A percentile compares a stretch with the other conserved stretches of the same genome.
phyloP scores from a whole-genome alignment of 148 eudicot genomes.

The Chenopodium formosanum region DNA sequence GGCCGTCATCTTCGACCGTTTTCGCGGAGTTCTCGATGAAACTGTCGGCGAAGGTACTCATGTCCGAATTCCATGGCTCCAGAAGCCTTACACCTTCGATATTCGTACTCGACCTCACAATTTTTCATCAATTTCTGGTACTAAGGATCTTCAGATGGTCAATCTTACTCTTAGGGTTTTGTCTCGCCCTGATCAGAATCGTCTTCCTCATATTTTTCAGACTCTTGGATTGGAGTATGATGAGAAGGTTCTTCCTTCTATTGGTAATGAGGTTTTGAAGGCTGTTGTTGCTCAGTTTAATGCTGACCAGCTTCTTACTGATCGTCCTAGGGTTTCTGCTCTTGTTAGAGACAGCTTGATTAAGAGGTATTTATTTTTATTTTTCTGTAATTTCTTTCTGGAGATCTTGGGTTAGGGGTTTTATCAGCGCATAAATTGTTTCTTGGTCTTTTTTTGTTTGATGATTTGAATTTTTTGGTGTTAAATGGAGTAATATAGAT shows the following conservation, averaged over 20 bases:
- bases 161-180: slow-evolving; percentile 79
- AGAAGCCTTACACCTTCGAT: slow-evolving; percentile 78
- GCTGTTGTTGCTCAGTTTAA: slow-evolving; percentile 91
- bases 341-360: slow-evolving; percentile 70
- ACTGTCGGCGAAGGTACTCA: slow-evolving; percentile 91
- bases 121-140: slow-evolving; percentile 77
- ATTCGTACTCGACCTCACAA: slow-evolving; percentile 87
- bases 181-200: slow-evolving; percentile 62
- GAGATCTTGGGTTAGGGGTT: too few relatives aligned
- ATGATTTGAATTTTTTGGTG: background rate
- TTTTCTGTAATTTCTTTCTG: background rate
- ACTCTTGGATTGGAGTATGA: slow-evolving; percentile 73
- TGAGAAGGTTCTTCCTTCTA: slow-evolving; percentile 86
- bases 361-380: slow-evolving; percentile 27
- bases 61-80: slow-evolving; percentile 80
- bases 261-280: slow-evolving; percentile 89
- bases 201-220: slow-evolving; percentile 57
- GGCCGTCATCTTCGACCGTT: slow-evolving; percentile 90
- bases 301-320: slow-evolving; percentile 91
- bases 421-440: too few relatives aligned
- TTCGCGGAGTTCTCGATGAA: slow-evolving; percentile 63
- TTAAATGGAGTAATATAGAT: background rate
- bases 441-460: background rate
- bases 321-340: slow-evolving; percentile 81
- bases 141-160: slow-evolving; percentile 96